A percentile compares a stretch with the other conserved stretches of the same genome.
These are phyloP conservation scores for Plasmodium reichenowi DNA, from an alignment of 169 alveolate genomes.

Conservation along the genomic window DNA sequence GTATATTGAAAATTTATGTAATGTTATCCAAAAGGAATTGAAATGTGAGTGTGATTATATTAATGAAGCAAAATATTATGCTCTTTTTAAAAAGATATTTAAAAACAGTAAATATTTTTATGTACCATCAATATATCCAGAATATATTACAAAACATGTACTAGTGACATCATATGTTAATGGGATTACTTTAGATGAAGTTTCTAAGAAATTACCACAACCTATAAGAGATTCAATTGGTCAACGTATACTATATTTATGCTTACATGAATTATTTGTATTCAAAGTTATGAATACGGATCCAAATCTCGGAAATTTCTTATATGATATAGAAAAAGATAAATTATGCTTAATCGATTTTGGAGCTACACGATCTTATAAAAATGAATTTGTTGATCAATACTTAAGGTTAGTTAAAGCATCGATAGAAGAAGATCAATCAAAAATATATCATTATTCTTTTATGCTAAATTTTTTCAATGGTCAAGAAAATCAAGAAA, in stretches of 20 bases:
- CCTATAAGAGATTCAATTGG: constrained; percentile 88
- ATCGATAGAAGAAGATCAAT: constrained; percentile 77
- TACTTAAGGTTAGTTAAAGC: constrained; percentile 89
- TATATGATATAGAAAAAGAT: constrained; percentile 83
- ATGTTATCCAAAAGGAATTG: constrained; percentile 82
- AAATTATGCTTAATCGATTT: constrained; percentile 90
- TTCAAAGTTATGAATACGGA: constrained; percentile 92
- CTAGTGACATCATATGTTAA: constrained; percentile 84
- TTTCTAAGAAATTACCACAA: constrained; percentile 72
- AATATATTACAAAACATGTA: constrained; percentile 78
- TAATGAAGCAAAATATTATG: constrained; percentile 86
- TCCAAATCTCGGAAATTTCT: constrained; percentile 93
- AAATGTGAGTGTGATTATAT: constrained; percentile 85
- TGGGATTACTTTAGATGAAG: constrained; percentile 80
- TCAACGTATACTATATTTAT: constrained; percentile 83
- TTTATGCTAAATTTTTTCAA: constrained; percentile 85
- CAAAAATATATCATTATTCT: constrained; percentile 79
- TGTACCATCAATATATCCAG: constrained; percentile 82
- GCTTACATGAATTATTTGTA: constrained; percentile 90
- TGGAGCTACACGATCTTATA: constrained; percentile 91
- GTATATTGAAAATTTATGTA: constrained; percentile 81
- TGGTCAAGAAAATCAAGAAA: constrained; percentile 88
- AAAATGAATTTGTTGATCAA: constrained; percentile 85
- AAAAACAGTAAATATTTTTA: constrained; percentile 80
- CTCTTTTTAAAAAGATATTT: constrained; percentile 79